Evolutionary conservation across 257 asterid species (phyloP).

Genomic region (Nyctanthes arbortristis): DNA sequence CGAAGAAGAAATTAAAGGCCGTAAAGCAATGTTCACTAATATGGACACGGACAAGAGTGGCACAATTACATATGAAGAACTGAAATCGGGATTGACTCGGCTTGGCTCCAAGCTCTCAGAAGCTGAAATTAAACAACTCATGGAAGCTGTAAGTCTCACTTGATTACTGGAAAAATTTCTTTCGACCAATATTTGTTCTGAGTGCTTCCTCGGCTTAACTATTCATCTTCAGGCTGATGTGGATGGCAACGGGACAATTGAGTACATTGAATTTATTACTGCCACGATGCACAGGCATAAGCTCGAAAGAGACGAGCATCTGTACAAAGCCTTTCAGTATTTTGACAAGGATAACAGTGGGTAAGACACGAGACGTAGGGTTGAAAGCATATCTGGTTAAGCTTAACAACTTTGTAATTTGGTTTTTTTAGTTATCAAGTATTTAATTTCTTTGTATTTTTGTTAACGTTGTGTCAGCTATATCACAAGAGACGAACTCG

Average conservation of each 20-base stretch:
- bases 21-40: conserved; percentile 71
- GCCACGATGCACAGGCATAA: conserved; percentile 71
- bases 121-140: conserved; percentile 79
- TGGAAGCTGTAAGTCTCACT: conserved; percentile 78
- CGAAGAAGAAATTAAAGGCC: conserved; percentile 90
- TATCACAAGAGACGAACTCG: conserved; percentile 79
- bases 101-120: conserved; percentile 84
- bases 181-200: neutral
- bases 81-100: conserved; percentile 81
- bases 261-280: conserved; percentile 64
- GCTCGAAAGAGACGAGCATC: conserved; percentile 63
- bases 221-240: conserved; percentile 51
- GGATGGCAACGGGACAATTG: conserved; percentile 63
- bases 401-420: too few species aligned
- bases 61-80: conserved; percentile 82
- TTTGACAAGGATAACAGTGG: conserved; percentile 67
- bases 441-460: too few species aligned
- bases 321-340: conserved; percentile 51
- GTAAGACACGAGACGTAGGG: conserved; percentile 39
- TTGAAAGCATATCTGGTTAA: too few species aligned
- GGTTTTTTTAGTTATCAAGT: too few species aligned
- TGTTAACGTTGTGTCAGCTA: conserved; percentile 40
- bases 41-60: conserved; percentile 86
- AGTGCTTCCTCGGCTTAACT: conserved; percentile 4
- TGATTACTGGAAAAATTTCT: neutral